Conservation (phyloP, 768 basidiomycete species). For the Tricholoma hemisulphureum region DNA sequence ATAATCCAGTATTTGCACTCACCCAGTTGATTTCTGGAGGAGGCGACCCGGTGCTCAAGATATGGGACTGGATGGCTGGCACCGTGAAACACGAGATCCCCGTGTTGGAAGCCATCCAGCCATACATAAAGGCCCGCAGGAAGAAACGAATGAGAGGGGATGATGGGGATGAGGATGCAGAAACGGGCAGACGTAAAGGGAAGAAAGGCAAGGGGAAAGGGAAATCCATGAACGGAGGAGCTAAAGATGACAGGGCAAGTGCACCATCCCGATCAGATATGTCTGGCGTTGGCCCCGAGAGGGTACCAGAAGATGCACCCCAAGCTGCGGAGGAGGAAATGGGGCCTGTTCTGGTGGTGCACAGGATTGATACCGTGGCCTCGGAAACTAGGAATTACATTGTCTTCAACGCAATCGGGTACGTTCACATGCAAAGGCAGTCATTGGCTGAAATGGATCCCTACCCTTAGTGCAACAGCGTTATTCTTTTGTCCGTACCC, state of each 20-base stretch:
- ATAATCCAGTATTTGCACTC: slow-evolving; percentile 53
- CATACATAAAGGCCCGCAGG: slow-evolving; percentile 44
- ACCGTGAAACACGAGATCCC: slow-evolving; percentile 47
- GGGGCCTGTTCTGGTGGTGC: slow-evolving; percentile 54
- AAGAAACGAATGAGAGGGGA: slow-evolving; percentile 36
- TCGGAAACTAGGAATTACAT: slow-evolving; percentile 39
- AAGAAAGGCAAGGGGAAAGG: slow-evolving; percentile 25
- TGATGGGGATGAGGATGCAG: slow-evolving; percentile 28
- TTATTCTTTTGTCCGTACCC: slow-evolving; percentile 50
- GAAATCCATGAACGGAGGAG: slow-evolving; percentile 2
- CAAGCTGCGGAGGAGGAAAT: slow-evolving; percentile 12
- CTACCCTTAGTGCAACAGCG: slow-evolving; percentile 56
- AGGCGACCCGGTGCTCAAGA: slow-evolving; percentile 71
- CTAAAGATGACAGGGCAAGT: neutral
- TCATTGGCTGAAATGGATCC: neutral
- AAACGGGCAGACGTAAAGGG: slow-evolving; percentile 1
- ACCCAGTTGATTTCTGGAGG: slow-evolving; percentile 77
- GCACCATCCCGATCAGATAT: neutral
- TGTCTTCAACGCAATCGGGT: slow-evolving; percentile 77
- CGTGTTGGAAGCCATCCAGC: slow-evolving; percentile 47
- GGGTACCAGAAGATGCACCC: slow-evolving; percentile 4
- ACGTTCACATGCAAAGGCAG: slow-evolving; percentile 21
- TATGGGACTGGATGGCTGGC: slow-evolving; percentile 82
- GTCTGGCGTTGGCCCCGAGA: slow-evolving; percentile 7
- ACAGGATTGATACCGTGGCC: slow-evolving; percentile 49